A percentile compares a stretch with the other conserved stretches of the same genome.
Evolutionary conservation across 1,284 basidiomycete genomes (phyloP).

Genomic region (Veloporphyrellus conicus): DNA sequence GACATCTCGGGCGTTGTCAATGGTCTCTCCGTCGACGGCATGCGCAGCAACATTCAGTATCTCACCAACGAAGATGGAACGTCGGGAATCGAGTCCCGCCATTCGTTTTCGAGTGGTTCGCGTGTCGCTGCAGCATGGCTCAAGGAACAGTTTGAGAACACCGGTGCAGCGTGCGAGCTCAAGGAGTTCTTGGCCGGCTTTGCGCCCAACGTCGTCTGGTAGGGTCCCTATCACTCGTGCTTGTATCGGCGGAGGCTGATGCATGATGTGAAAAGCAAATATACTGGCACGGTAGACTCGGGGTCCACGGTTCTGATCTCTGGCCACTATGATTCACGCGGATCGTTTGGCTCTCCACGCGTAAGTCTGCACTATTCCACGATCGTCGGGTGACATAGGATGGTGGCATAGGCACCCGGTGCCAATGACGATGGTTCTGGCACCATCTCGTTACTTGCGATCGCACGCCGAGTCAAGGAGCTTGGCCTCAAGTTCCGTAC

Average conservation of each 20-base stretch:
- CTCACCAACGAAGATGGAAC: conserved; percentile 75
- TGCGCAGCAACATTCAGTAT: conserved; percentile 69
- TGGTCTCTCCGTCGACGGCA: conserved; percentile 57
- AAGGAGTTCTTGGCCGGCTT: conserved; percentile 66
- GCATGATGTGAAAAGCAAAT: conserved; percentile 42
- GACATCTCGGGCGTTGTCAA: conserved; percentile 58
- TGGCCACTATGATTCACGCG: conserved; percentile 83
- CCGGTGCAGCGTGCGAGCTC: conserved; percentile 70
- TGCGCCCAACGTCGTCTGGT: conserved; percentile 83
- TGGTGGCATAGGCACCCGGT: conserved; percentile 35
- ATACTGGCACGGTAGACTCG: conserved; percentile 39
- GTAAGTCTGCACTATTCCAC: conserved; percentile 13
- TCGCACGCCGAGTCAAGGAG: conserved; percentile 65
- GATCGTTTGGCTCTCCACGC: conserved; percentile 64
- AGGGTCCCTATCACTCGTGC: conserved; percentile 9
- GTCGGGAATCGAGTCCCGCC: conserved; percentile 66
- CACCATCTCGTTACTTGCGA: conserved; percentile 68
- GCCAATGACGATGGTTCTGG: conserved; percentile 81
- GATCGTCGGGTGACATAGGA: neutral
- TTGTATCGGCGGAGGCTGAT: neutral
- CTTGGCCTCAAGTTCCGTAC: conserved; percentile 59
- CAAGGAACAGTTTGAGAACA: conserved; percentile 61
- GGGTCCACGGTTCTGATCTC: conserved; percentile 67
- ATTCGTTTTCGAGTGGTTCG: conserved; percentile 73
- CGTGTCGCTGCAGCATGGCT: conserved; percentile 73